Evolutionary conservation across 306 rosid genomes (phyloP).

Genomic region (Malus sylvestris): DNA sequence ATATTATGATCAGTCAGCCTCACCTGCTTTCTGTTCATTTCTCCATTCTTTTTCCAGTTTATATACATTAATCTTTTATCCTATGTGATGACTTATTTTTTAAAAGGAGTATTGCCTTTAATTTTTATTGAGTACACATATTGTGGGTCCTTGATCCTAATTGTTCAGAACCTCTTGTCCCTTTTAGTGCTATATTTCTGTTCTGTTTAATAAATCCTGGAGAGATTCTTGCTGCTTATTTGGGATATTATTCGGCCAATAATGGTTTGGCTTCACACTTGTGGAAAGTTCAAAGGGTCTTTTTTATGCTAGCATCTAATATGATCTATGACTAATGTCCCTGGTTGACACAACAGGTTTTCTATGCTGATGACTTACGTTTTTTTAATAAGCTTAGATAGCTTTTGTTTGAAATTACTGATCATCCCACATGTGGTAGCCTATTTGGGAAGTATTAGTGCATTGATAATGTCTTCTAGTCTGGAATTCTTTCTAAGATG

Average conservation of each 20-base stretch:
- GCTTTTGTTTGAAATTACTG: neutral
- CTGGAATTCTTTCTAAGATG: neutral
- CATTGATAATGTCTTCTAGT: neutral
- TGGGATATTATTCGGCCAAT: neutral
- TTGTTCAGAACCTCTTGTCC: neutral
- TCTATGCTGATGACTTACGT: neutral
- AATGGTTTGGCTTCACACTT: neutral
- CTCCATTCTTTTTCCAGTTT: neutral
- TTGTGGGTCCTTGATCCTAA: neutral
- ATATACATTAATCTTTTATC: neutral
- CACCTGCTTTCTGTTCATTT: neutral
- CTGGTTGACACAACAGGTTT: neutral
- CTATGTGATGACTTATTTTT: neutral
- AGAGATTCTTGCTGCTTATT: neutral
- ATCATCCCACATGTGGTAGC: neutral
- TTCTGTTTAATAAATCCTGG: neutral
- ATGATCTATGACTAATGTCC: neutral
- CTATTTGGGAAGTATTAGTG: neutral
- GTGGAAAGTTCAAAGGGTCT: neutral
- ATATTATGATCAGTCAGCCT: neutral
- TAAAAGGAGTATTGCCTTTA: neutral
- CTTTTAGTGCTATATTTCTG: neutral
- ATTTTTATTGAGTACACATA: neutral
- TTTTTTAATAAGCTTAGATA: neutral
- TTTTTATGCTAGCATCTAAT: neutral